Base-by-base conservation (phyloP, 495 filamentous ascomycete species). In the Neurospora africana region DNA sequence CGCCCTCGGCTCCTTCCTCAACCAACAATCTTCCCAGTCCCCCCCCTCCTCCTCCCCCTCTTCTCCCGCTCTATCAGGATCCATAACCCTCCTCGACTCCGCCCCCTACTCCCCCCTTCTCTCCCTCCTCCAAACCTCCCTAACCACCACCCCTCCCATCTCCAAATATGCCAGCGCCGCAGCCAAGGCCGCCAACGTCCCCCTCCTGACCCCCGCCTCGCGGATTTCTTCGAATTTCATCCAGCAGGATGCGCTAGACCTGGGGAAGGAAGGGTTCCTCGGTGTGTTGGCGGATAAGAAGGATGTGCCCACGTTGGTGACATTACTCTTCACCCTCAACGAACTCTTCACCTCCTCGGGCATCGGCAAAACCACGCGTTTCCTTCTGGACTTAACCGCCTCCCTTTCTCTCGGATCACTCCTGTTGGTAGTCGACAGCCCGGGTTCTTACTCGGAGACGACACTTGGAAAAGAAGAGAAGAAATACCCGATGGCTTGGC, bases 261-360 rank as follows among this genome's bases (percentile, higher is more conserved):
- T 89, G 1, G 74, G 80, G 3, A 80, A 82, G 10, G 71, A 78
- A 0, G 77, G 80, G 0, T 78, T 92, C 5, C 61, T 76, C 13
- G 69, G 76, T 11, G 47, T 89, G 1, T 71, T 89, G 2, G 76
- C 75, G 0, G 7, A 19, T 2, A 17, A 30, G 53, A 30, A 61
- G 13, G 53, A 61, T 0, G 53, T 61, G 0, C 81, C 83, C 1
- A 74, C 80, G 4, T 84, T 98, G 0, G 84, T 95, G 5, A 97
- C 95, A 0, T 80, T 98, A 1, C 89, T 98, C 81, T 98, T 98
- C 85, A 97, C 94, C 0, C 87, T 98, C n/a, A 98, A 98, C 79
- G 95, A 99, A 81, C 90, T 99, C 5, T 98, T 97, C 83, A 85
- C 86, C 0, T 85, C 87, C 0, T 86, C 89, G 11, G 94, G 92